phyloP scores from a whole-genome alignment of 2,329 filamentous ascomycete genomes.

The Penicillium sp. region DNA sequence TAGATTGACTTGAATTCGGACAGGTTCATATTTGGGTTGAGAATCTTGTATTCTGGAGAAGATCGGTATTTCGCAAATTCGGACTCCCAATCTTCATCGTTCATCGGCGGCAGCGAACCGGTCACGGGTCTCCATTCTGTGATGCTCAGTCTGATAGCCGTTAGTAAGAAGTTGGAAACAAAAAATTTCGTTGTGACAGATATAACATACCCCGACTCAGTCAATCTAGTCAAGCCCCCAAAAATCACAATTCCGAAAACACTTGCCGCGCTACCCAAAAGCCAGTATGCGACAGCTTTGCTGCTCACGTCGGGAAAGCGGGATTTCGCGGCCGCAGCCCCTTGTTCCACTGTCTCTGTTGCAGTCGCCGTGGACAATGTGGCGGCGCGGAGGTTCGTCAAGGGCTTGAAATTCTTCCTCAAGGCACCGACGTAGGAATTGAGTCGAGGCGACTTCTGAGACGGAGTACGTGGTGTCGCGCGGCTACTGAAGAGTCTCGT shows the following conservation, averaged over 20 bases:
- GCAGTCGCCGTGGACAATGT: slow-evolving; percentile 15
- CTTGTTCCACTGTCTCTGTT: slow-evolving; percentile 20
- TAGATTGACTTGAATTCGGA: slow-evolving; percentile 98
- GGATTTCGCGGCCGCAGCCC: slow-evolving; percentile 28
- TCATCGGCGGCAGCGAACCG: slow-evolving; percentile 79
- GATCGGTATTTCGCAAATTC: slow-evolving; percentile 91
- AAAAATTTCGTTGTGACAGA: neutral
- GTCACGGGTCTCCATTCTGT: slow-evolving; percentile 99
- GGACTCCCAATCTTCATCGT: slow-evolving; percentile 76
- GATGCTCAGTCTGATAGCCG: slow-evolving; percentile 71
- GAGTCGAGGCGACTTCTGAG: slow-evolving; percentile 23
- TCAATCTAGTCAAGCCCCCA: slow-evolving; percentile 86
- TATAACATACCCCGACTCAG: slow-evolving; percentile 85
- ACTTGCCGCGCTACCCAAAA: slow-evolving; percentile 83
- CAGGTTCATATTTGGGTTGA: slow-evolving; percentile 91
- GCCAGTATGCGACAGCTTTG: slow-evolving; percentile 83
- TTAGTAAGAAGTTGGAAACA: neutral
- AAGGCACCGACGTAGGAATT: slow-evolving; percentile 27
- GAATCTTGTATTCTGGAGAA: slow-evolving; percentile 84
- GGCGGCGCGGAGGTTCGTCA: neutral
- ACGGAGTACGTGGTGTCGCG: slow-evolving; percentile 23
- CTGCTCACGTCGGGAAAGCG: slow-evolving; percentile 59
- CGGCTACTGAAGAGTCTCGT: slow-evolving; percentile 30
- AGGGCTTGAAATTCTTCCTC: slow-evolving; percentile 15
- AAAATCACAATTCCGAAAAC: slow-evolving; percentile 97